These are phyloP conservation scores for Choricystis sp. DNA, from an alignment of 139 green algal genomes.

Conservation along the genomic window DNA sequence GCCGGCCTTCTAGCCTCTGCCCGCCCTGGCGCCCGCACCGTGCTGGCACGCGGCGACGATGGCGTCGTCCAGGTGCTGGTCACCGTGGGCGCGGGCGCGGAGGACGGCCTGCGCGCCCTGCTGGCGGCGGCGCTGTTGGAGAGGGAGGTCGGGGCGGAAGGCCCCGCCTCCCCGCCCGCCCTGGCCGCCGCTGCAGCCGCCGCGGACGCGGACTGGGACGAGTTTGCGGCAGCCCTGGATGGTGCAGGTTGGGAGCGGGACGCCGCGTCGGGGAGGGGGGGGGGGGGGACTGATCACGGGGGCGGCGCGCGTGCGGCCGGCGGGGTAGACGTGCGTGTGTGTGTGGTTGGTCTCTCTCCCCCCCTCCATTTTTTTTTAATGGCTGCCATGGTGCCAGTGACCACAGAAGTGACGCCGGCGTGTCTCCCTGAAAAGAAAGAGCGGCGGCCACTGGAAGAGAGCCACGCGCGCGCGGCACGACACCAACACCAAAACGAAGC, in stretches of 20 bases:
- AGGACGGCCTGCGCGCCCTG: background rate
- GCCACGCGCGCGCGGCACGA: no score
- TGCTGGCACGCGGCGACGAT: background rate
- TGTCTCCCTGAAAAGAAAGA: no score
- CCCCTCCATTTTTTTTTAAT: no score
- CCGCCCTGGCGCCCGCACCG: background rate
- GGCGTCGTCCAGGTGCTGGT: background rate
- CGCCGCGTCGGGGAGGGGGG: no score
- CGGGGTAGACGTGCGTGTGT: background rate
- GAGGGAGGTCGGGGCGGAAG: no score
- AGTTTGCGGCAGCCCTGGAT: background rate
- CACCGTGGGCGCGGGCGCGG: no score
- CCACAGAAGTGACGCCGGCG: no score
- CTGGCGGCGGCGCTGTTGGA: background rate
- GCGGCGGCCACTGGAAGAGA: no score
- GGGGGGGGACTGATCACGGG: background rate
- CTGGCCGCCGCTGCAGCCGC: background rate
- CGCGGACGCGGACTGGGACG: background rate
- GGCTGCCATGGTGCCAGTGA: no score
- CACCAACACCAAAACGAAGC: no score
- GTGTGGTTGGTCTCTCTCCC: background rate
- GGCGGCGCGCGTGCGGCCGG: background rate
- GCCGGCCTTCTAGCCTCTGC: background rate
- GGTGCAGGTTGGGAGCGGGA: background rate
- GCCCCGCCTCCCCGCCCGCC: no score